These are phyloP conservation scores for Russula emetica DNA, from an alignment of 768 basidiomycete genomes.

Conservation along the genomic window DNA sequence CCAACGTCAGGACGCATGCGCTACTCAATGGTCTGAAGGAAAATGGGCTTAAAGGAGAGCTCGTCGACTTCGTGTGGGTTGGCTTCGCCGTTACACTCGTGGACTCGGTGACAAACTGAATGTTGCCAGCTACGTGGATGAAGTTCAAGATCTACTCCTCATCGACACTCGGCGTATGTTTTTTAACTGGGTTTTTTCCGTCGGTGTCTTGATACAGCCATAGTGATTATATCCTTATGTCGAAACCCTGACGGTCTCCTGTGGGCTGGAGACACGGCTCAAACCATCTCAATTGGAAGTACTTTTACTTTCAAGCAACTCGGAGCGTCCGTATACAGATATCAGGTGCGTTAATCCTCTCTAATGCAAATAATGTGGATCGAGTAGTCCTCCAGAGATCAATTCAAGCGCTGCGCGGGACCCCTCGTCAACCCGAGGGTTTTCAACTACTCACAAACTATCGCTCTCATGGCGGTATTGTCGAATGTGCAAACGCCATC, in stretches of 20 bases:
- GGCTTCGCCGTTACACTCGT: no score
- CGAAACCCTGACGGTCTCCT: slow-evolving; percentile 62
- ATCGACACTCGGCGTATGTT: slow-evolving; percentile 56
- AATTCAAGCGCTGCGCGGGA: slow-evolving; percentile 9
- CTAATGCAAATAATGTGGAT: not conserved
- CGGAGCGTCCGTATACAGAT: slow-evolving; percentile 58
- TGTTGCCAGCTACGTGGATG: slow-evolving; percentile 58
- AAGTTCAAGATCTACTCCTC: slow-evolving; percentile 67
- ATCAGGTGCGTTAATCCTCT: slow-evolving; percentile 41
- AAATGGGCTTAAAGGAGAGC: slow-evolving; percentile 37
- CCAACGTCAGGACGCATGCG: slow-evolving; percentile 44
- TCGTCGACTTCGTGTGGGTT: slow-evolving; percentile 53
- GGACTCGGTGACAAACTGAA: no score
- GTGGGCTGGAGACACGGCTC: slow-evolving; percentile 79
- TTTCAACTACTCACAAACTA: slow-evolving; percentile 66
- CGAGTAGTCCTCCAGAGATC: slow-evolving; percentile 1
- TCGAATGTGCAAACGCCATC: slow-evolving; percentile 63
- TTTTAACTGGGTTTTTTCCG: not conserved
- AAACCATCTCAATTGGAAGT: slow-evolving; percentile 70
- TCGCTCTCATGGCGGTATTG: slow-evolving; percentile 68
- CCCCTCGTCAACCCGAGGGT: slow-evolving; percentile 33
- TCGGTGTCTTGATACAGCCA: not conserved
- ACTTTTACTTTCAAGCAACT: slow-evolving; percentile 69
- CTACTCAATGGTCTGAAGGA: slow-evolving; percentile 40
- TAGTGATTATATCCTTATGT: slow-evolving; percentile 61